Conservation (phyloP, 257 asterid species). For the Jacaranda copaia region DNA sequence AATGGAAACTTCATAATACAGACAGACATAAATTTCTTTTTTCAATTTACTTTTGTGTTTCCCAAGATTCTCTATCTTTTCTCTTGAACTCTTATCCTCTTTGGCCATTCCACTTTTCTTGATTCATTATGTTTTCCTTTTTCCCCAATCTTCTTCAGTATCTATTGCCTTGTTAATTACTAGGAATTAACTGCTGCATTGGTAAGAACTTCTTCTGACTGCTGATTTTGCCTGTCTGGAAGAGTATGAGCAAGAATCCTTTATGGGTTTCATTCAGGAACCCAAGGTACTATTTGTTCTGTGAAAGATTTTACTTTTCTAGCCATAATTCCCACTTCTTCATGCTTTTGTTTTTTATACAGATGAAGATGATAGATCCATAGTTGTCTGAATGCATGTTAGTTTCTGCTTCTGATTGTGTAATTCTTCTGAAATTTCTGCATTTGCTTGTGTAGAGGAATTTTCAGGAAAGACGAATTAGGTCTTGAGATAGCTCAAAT, state of each 20-base stretch:
- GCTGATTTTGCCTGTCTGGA: constrained; percentile 28
- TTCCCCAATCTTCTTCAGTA: background rate
- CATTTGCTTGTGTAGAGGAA: constrained; percentile 35
- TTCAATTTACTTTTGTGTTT: background rate
- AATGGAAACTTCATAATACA: constrained; percentile 12
- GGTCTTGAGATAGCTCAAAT: constrained; percentile 56
- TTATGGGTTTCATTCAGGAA: constrained; percentile 52
- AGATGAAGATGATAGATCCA: background rate
- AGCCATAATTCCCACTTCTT: background rate
- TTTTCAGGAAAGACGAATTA: constrained; percentile 60
- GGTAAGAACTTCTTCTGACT: constrained; percentile 17
- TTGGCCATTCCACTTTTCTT: background rate
- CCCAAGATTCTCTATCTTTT: constrained; percentile 6
- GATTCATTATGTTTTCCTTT: background rate
- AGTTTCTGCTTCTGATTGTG: background rate
- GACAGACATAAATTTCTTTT: background rate
- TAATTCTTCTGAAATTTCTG: background rate
- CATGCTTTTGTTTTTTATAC: background rate
- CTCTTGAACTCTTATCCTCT: background rate
- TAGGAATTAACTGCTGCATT: constrained; percentile 12
- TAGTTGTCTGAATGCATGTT: background rate
- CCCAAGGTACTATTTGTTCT: constrained; percentile 38
- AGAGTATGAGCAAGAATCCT: constrained; percentile 39
- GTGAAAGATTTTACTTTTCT: background rate
- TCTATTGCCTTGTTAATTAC: background rate